Percentiles rank a stretch among this genome's conserved stretches.
Evolutionary conservation across 2,329 filamentous ascomycete genomes (phyloP).

Genomic region (Penicillium verrucosum): DNA sequence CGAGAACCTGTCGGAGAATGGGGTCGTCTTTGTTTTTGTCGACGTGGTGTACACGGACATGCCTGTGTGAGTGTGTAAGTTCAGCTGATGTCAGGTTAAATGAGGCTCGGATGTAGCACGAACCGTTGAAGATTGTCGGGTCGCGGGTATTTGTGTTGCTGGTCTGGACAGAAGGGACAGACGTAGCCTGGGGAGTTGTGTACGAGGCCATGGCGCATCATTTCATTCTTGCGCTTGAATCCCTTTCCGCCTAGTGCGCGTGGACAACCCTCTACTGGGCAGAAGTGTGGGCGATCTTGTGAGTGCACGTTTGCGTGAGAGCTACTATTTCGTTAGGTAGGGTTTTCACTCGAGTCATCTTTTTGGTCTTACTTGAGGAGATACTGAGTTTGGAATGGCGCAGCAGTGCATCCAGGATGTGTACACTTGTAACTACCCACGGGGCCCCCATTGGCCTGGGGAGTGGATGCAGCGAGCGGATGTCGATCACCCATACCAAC

Average conservation of each 20-base stretch:
- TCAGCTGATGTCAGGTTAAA: background rate
- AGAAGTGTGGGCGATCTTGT: slow-evolving; percentile 61
- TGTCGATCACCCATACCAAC: slow-evolving; percentile 22
- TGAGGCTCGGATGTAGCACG: slow-evolving; percentile 26
- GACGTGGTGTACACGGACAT: slow-evolving; percentile 86
- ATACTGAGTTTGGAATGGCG: slow-evolving; percentile 64
- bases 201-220: slow-evolving; percentile 77
- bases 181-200: slow-evolving; percentile 93
- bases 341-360: background rate
- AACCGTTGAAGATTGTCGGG: slow-evolving; percentile 95
- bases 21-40: slow-evolving; percentile 90
- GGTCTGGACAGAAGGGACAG: slow-evolving; percentile 91
- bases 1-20: slow-evolving; percentile 73
- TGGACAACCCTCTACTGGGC: slow-evolving; percentile 56
- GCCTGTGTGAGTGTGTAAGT: slow-evolving; percentile 52
- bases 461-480: slow-evolving; percentile 18
- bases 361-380: slow-evolving; percentile 55
- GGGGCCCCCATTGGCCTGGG: slow-evolving; percentile 26
- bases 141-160: slow-evolving; percentile 89
- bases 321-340: slow-evolving; percentile 25
- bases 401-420: slow-evolving; percentile 55
- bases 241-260: slow-evolving; percentile 62
- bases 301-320: slow-evolving; percentile 61
- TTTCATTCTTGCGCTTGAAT: slow-evolving; percentile 68
- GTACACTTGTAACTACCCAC: slow-evolving; percentile 51